Evolutionary conservation across 106 monocot genomes (phyloP).

Genomic region (Hemerocallis citrina): DNA sequence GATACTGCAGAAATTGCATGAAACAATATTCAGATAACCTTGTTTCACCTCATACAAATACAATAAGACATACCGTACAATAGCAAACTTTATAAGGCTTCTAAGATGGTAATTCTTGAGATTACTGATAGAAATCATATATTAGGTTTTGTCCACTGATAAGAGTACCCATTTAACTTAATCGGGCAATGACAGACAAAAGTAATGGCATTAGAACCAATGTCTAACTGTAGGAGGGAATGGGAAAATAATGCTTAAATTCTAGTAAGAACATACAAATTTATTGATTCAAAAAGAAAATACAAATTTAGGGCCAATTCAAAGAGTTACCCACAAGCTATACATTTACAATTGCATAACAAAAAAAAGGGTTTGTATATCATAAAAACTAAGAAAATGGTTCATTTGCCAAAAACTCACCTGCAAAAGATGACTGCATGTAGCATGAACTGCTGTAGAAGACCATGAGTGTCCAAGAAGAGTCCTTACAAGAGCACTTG

Average conservation of each 20-base stretch:
- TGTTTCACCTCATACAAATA: not conserved
- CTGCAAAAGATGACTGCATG: conserved; percentile 59
- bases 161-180: not conserved
- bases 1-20: conserved; percentile 49
- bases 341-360: not conserved
- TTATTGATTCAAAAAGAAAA: too few species aligned
- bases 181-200: not conserved
- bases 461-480: conserved; percentile 68
- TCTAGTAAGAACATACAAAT: too few species aligned
- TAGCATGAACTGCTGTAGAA: conserved; percentile 57
- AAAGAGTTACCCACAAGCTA: too few species aligned
- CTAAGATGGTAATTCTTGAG: too few species aligned
- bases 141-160: not conserved
- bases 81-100: too few species aligned
- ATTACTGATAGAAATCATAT: too few species aligned
- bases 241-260: too few species aligned
- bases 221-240: not conserved
- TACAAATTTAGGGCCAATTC: too few species aligned
- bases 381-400: too few species aligned
- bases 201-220: not conserved
- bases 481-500: conserved; percentile 33
- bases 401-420: too few species aligned
- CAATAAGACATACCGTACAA: too few species aligned
- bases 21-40: not conserved
- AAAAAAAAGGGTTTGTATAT: not conserved